These are phyloP conservation scores for Salix arbutifolia DNA, from an alignment of 345 rosid species.

Conservation along the genomic window DNA sequence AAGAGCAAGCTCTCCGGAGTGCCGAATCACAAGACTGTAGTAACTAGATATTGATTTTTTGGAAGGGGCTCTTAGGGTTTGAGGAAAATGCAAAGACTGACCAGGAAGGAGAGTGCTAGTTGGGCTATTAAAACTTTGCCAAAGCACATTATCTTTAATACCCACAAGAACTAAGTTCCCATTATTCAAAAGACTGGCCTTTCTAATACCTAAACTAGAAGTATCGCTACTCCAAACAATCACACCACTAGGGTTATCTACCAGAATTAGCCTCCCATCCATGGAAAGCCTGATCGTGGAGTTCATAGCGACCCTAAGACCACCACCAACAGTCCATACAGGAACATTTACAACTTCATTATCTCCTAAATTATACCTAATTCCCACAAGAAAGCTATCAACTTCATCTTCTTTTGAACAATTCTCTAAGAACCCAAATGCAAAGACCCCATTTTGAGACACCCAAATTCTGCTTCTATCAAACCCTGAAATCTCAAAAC, in stretches of 20 bases:
- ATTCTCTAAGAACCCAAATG: slow-evolving; percentile 34
- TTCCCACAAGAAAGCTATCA: slow-evolving; percentile 32
- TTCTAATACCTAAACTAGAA: slow-evolving; percentile 31
- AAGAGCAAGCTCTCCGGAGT: slow-evolving; percentile 37
- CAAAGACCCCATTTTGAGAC: slow-evolving; percentile 37
- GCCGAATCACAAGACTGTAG: slow-evolving; percentile 27
- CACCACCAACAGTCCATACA: slow-evolving; percentile 36
- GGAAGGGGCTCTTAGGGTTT: slow-evolving; percentile 34
- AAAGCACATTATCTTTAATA: slow-evolving; percentile 22
- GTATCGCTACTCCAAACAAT: slow-evolving; percentile 34
- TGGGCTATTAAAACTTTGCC: slow-evolving; percentile 37
- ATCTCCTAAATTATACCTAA: slow-evolving; percentile 36
- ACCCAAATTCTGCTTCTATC: slow-evolving; percentile 32
- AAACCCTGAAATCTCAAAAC: slow-evolving; percentile 36
- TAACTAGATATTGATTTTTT: slow-evolving; percentile 32
- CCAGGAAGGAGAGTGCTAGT: slow-evolving; percentile 39
- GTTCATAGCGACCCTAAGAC: slow-evolving; percentile 32
- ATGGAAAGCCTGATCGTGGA: slow-evolving; percentile 34
- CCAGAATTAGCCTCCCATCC: slow-evolving; percentile 38
- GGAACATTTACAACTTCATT: slow-evolving; percentile 28
- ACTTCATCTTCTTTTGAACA: slow-evolving; percentile 8
- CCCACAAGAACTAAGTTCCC: slow-evolving; percentile 37
- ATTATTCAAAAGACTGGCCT: slow-evolving; percentile 34
- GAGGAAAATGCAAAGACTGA: slow-evolving; percentile 36
- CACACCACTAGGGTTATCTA: slow-evolving; percentile 28